Evolutionary conservation across 257 asterid genomes (phyloP), one percentile per base, ranked within the genome.

Genomic region (Vinca minor): DNA sequence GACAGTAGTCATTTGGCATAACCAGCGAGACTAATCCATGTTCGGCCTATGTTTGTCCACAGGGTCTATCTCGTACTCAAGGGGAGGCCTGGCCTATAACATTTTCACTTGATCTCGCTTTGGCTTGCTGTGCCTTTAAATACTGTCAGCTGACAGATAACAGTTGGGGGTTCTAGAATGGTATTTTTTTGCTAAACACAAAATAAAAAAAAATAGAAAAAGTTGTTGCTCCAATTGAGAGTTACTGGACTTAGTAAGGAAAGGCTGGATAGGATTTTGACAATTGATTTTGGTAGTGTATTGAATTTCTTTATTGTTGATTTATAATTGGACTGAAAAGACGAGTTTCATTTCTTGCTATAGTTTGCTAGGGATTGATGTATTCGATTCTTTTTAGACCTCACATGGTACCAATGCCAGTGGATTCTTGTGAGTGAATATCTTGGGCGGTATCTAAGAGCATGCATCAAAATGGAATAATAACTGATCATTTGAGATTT

Each of bases 401-500:
- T 25, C 46, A 8, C 31, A 4, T 38, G 28, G 4, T 48, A 35
- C 2, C 6, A 31, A 34, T 28, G 56, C 20, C 38, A 13, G 8
- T 17, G 20, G 31, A 36, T 45, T 34, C 8, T 62, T 31, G 17
- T 42, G 14, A 42, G 23, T 47, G 35, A 25, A 4, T 47, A 29
- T 28, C 28, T 21, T 25, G 5, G n/a, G 15, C 4, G 23, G 29
- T 58, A 12, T 26, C 31, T 62, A 21, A 14, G n/a, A 5, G 36
- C 54, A 34, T 41, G 50, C 53, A 39, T 21, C 60, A 39, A 32
- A 61, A 59, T 20, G 29, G 28, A 34, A 42, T 46, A n/a, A n/a
- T n/a, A n/a, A 47, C 67, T 78, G 67, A 69, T 66, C 62, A n/a
- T n/a, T 55, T 61, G 35, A 39, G 69, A 56, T 46, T 41, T n/a